These are phyloP conservation scores for Fusarium sacchari DNA, from an alignment of 2,329 filamentous ascomycete species.

Conservation along the genomic window DNA sequence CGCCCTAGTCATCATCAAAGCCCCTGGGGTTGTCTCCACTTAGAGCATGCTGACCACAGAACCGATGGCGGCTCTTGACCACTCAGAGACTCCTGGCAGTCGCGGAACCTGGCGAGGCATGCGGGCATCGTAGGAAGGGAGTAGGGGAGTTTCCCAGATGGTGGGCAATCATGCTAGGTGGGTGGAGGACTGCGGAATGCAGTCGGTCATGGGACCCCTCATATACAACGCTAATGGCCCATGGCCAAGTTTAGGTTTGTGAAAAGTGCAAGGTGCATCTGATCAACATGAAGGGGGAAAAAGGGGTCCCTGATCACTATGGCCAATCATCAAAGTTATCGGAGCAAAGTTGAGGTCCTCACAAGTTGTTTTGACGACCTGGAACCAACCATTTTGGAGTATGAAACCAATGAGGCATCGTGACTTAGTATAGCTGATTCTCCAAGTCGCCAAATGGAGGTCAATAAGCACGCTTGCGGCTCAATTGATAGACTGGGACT, in stretches of 20 bases:
- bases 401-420: conserved; percentile 11
- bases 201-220: conserved; percentile 46
- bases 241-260: conserved; percentile 45
- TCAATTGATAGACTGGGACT: conserved; percentile 18
- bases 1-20: conserved; percentile 5
- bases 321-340: conserved; percentile 31
- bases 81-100: conserved; percentile 23
- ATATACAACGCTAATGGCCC: conserved; percentile 44
- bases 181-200: conserved; percentile 41
- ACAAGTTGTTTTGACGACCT: conserved; percentile 6
- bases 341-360: conserved; percentile 14
- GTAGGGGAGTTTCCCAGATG: conserved; percentile 33
- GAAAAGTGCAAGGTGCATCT: conserved; percentile 42
- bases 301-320: conserved; percentile 32
- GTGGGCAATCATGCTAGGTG: conserved; percentile 37
- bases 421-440: neutral
- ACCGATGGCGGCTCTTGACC: conserved; percentile 28
- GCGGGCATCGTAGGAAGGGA: conserved; percentile 19
- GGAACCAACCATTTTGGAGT: conserved; percentile 21
- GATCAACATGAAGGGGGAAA: conserved; percentile 33
- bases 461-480: conserved; percentile 12
- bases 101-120: conserved; percentile 29
- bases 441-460: neutral
- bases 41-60: conserved; percentile 27
- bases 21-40: conserved; percentile 26